Evolutionary conservation across 2,329 filamentous ascomycete genomes (phyloP), one percentile per base, ranked within the genome.

Genomic region (Stenocarpella maydis): DNA sequence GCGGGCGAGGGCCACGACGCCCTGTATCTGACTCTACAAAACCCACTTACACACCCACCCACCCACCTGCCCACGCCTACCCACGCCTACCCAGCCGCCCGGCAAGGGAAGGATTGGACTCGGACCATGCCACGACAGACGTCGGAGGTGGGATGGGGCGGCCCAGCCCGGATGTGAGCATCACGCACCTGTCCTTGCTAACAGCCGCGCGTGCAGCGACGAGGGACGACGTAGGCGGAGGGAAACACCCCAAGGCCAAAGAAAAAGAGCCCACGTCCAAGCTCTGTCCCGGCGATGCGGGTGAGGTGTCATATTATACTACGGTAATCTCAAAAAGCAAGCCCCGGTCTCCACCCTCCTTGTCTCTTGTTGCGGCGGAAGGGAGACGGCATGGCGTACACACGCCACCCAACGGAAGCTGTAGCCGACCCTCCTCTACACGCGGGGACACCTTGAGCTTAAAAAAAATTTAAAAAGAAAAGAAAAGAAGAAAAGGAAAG

Each of bases 301-400:
- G 60, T 65, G 50, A 70, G 54, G 47, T 67, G 68, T 70, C 68
- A 63, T 39, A 54, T 67, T 63, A 61, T n/a, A n/a, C n/a, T n/a
- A n/a, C n/a, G n/a, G n/a, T 63, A 49, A 49, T 67, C 64, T 43
- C 39, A n/a, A 65, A 24, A 39, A 50, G 28, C 47, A 41, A 34
- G 37, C 21, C 39, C 52, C 64, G 53, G 26, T 15, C 67, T 17
- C 28, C 31, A 31, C 31, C 31, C 31, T 24, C 21, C 24, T 43
- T 41, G 21, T 26, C 28, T 31, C 39, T 65, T 41, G n/a, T 52
- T 43, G 43, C 45, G 34, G n/a, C 24, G 37, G 19, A 26, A n/a
- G 10, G 49, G 45, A 17, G 10, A 31, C 31, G 10, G 15, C 9
- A 21, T n/a, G n/a, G n/a, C n/a, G n/a, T n/a, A 15, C 34, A 4